These are phyloP conservation scores for Candida cerambycidarum DNA, from an alignment of 805 yeast genomes.

Conservation along the genomic window DNA sequence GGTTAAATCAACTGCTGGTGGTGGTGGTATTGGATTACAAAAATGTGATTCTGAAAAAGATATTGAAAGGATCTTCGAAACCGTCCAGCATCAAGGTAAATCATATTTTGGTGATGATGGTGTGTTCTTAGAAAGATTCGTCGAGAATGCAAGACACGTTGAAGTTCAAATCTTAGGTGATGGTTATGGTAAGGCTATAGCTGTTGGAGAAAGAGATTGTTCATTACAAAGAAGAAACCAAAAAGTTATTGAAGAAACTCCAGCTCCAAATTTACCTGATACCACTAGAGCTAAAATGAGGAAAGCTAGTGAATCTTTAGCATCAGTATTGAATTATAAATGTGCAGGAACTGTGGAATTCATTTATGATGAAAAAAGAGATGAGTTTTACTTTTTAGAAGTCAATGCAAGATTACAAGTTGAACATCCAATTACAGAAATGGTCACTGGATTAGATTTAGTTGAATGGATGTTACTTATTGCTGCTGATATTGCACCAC, in stretches of 20 bases:
- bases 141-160: slow-evolving; percentile 93
- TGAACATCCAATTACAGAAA: slow-evolving; percentile 96
- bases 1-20: slow-evolving; percentile 98
- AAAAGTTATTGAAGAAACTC: slow-evolving; percentile 94
- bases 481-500: slow-evolving; percentile 89
- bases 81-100: slow-evolving; percentile 92
- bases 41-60: slow-evolving; percentile 84
- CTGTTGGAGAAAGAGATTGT: slow-evolving; percentile 96
- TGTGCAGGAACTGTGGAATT: slow-evolving; percentile 98
- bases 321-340: slow-evolving; percentile 80
- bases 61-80: slow-evolving; percentile 78
- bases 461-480: slow-evolving; percentile 96
- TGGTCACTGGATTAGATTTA: slow-evolving; percentile 90
- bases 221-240: slow-evolving; percentile 97
- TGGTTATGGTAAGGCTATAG: slow-evolving; percentile 89
- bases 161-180: slow-evolving; percentile 97
- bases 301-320: slow-evolving; percentile 81
- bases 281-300: slow-evolving; percentile 73
- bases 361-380: slow-evolving; percentile 82
- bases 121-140: slow-evolving; percentile 91
- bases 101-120: slow-evolving; percentile 95
- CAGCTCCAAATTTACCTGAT: slow-evolving; percentile 91
- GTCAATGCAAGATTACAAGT: slow-evolving; percentile 97
- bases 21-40: slow-evolving; percentile 98
- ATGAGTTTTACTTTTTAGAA: slow-evolving; percentile 91